Percentiles rank a stretch among this genome's conserved stretches.
These are phyloP conservation scores for Jacaranda copaia DNA, from an alignment of 257 asterid species.

Conservation along the genomic window DNA sequence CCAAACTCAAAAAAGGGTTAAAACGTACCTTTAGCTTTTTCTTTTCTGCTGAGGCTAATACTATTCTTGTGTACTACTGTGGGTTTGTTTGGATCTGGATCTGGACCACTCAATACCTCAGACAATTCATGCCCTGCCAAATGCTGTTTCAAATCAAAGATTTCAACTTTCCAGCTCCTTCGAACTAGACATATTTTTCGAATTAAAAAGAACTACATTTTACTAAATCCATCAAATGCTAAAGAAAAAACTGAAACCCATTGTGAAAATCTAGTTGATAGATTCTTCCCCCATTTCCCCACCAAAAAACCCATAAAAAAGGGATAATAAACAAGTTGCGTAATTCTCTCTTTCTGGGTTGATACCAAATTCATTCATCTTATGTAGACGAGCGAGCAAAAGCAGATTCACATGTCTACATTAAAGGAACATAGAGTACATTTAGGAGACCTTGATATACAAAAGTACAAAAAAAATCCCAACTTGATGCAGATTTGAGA, in stretches of 20 bases:
- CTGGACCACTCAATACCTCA: slow-evolving; percentile 74
- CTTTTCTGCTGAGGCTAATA: slow-evolving; percentile 62
- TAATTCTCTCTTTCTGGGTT: neutral
- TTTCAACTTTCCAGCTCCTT: slow-evolving; percentile 55
- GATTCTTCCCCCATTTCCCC: slow-evolving; percentile 27
- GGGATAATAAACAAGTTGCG: slow-evolving; percentile 3
- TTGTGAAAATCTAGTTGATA: slow-evolving; percentile 26
- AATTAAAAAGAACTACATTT: slow-evolving; percentile 30
- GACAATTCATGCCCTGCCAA: slow-evolving; percentile 77
- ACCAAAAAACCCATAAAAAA: neutral
- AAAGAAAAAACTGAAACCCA: slow-evolving; percentile 27
- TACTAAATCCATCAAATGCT: slow-evolving; percentile 28
- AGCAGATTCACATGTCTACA: slow-evolving; percentile 27
- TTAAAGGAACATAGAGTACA: too few relatives aligned
- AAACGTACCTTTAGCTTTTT: slow-evolving; percentile 72
- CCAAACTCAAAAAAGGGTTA: slow-evolving; percentile 33
- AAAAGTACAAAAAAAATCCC: neutral
- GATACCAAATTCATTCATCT: slow-evolving; percentile 13
- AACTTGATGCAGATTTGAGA: slow-evolving; percentile 19
- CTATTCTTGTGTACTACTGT: slow-evolving; percentile 51
- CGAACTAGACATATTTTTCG: slow-evolving; percentile 31
- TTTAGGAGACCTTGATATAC: slow-evolving; percentile 7
- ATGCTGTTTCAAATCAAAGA: slow-evolving; percentile 82
- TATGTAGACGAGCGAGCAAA: slow-evolving; percentile 29
- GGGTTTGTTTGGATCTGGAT: slow-evolving; percentile 79